Base-by-base conservation (phyloP, 2,329 filamentous ascomycete genomes). In the Chaetomium strumarium region DNA sequence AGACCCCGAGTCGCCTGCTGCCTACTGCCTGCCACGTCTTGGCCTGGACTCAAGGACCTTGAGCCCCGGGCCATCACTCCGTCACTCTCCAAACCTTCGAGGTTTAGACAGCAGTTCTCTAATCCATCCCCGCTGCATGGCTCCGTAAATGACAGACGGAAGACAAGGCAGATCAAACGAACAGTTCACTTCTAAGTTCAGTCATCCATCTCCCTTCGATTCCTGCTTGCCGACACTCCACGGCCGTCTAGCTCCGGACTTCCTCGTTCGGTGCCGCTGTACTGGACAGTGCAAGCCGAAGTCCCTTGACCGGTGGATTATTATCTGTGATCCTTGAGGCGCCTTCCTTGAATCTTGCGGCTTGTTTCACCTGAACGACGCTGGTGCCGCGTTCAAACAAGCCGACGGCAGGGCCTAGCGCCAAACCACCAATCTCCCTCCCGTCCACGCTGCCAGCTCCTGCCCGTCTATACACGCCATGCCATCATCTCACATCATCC, bases 401-500 rank as follows among this genome's bases (percentile, higher is more conserved):
- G 24, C 36, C 38, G 41, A 46, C 40, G 24, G 36, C 8, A 16
- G n/a, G 30, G 14, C 5, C 40, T n/a, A 4, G 7, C 6, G 14
- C 8, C 33, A 24, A 41, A 30, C 49, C 34, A 19, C 45, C 51
- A 52, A 52, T 52, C 51, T 48, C 51, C 29, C 45, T 46, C 30
- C 42, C 30, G 20, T 24, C 36, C 46, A 17, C 31, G 16, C 42
- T 10, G 14, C 46, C 13, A 30, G 41, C 43, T 34, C 42, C 29
- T 8, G 29, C 41, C 47, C 42, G 47, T 33, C 33, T 64, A 37
- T 17, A 10, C 47, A 40, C 44, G 38, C 13, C 36, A 61, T 61
- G 61, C 49, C 51, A 16, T 34, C 57, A 43, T 55, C 56, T 13
- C 66, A 63, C 48, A 72, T 88, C 54, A 69, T 88, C 49, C 78